These are phyloP conservation scores for Kappamyces sp. DNA, from an alignment of 192 early-diverging fungal genomes.

Conservation along the genomic window DNA sequence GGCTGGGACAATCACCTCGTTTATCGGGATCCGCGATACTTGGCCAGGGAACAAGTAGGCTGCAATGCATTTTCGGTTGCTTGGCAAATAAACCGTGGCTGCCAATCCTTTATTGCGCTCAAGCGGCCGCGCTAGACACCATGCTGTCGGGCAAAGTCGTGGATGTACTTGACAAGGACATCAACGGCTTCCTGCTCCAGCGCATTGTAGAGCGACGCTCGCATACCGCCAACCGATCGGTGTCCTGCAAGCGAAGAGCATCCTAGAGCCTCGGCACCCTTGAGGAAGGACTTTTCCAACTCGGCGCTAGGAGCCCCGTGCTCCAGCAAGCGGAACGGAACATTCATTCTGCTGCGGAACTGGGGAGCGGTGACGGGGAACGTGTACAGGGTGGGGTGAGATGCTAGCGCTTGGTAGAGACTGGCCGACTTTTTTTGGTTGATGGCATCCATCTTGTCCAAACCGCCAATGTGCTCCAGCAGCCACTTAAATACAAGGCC, in stretches of 20 bases:
- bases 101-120: too few relatives aligned
- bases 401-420: slow-evolving; percentile 65
- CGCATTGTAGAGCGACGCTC: slow-evolving; percentile 93
- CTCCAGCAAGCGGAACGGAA: slow-evolving; percentile 69
- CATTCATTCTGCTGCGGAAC: slow-evolving; percentile 81
- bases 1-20: slow-evolving; percentile 44
- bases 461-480: slow-evolving; percentile 54
- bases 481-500: slow-evolving; percentile 86
- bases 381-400: slow-evolving; percentile 26
- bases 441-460: slow-evolving; percentile 57
- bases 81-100: too few relatives aligned
- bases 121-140: too few relatives aligned
- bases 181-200: slow-evolving; percentile 79
- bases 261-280: slow-evolving; percentile 65
- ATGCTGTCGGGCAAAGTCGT: slow-evolving; percentile 55
- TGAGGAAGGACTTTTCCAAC: slow-evolving; percentile 76
- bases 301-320: slow-evolving; percentile 42
- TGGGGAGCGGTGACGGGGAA: slow-evolving; percentile 26
- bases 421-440: slow-evolving; percentile 65
- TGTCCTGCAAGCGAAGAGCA: slow-evolving; percentile 94
- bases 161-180: slow-evolving; percentile 72
- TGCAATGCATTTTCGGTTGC: too few relatives aligned
- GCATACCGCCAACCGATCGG: slow-evolving; percentile 87
- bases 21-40: slow-evolving; percentile 32
- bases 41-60: slow-evolving; percentile 10